A percentile compares a stretch with the other conserved stretches of the same genome.
phyloP scores from a whole-genome alignment of 306 rosid genomes.

The Corylus avellana region DNA sequence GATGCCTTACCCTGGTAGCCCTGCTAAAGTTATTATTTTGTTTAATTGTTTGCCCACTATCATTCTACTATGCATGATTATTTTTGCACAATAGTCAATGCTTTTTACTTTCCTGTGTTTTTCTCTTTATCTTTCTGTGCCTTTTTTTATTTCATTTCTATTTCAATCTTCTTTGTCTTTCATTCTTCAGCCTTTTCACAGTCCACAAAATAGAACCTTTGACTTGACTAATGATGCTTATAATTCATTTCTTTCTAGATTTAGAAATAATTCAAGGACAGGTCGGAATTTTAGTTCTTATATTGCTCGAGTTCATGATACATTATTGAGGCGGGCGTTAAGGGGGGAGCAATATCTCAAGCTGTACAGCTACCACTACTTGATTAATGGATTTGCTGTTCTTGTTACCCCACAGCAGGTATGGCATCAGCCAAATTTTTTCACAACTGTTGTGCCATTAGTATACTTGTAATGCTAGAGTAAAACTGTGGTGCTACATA shows the following conservation, averaged over 20 bases:
- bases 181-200: conserved; percentile 2
- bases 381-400: conserved; percentile 91
- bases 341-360: conserved; percentile 92
- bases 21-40: not conserved
- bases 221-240: conserved; percentile 24
- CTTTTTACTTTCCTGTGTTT: conserved; percentile 20
- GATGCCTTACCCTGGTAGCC: not conserved
- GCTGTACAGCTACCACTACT: conserved; percentile 92
- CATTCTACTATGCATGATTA: not conserved
- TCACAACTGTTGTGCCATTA: conserved; percentile 19
- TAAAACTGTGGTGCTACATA: conserved; percentile 7
- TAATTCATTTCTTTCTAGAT: conserved; percentile 22
- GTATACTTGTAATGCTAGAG: not conserved
- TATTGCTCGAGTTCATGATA: conserved; percentile 77
- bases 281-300: conserved; percentile 55
- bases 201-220: conserved; percentile 21
- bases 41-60: not conserved
- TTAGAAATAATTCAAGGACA: conserved; percentile 55
- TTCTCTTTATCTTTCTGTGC: not conserved
- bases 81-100: not conserved
- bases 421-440: conserved; percentile 23
- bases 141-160: not conserved
- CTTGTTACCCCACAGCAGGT: conserved; percentile 86
- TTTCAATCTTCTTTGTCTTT: too few species aligned
- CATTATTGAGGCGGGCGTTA: conserved; percentile 75